Conservation (phyloP, 2,329 filamentous ascomycete genomes). For the Penicillium sp. region DNA sequence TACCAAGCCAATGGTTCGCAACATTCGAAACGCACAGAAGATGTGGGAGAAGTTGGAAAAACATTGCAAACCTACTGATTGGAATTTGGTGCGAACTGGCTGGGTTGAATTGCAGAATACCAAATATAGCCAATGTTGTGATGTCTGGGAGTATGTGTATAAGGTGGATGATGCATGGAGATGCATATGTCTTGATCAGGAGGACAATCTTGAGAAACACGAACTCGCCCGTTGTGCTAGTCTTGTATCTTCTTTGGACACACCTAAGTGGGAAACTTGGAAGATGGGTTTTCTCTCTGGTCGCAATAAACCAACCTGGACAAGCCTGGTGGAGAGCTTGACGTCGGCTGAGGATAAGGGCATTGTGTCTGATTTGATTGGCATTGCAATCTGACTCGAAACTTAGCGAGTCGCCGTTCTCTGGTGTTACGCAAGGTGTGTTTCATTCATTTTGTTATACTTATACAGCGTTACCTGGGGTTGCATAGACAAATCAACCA, state of each 20-base stretch:
- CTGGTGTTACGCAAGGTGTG: not conserved
- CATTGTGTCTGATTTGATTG: not conserved
- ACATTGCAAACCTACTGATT: conserved; percentile 6
- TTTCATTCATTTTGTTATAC: not conserved
- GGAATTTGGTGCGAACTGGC: not conserved
- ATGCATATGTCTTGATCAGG: conserved; percentile 2
- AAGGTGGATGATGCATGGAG: conserved; percentile 6
- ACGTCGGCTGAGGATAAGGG: not conserved
- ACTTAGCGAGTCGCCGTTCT: not conserved
- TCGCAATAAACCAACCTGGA: not conserved
- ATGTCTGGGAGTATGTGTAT: conserved; percentile 1
- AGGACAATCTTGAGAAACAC: not conserved
- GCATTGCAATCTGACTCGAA: not conserved
- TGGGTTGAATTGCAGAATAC: conserved; percentile 3
- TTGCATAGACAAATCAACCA: not conserved
- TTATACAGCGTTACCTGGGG: not conserved
- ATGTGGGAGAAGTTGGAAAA: conserved; percentile 7
- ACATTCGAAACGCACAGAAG: not conserved
- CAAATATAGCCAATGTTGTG: conserved; percentile 2
- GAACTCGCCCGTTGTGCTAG: conserved; percentile 1
- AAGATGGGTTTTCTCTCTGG: not conserved
- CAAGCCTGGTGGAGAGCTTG: not conserved
- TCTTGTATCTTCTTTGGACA: conserved; percentile 2
- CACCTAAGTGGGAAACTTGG: conserved; percentile 5
- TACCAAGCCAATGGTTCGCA: conserved; percentile 1